These are phyloP conservation scores for Powellomyces hirtus DNA, from an alignment of 192 early-diverging fungal genomes.

Conservation along the genomic window DNA sequence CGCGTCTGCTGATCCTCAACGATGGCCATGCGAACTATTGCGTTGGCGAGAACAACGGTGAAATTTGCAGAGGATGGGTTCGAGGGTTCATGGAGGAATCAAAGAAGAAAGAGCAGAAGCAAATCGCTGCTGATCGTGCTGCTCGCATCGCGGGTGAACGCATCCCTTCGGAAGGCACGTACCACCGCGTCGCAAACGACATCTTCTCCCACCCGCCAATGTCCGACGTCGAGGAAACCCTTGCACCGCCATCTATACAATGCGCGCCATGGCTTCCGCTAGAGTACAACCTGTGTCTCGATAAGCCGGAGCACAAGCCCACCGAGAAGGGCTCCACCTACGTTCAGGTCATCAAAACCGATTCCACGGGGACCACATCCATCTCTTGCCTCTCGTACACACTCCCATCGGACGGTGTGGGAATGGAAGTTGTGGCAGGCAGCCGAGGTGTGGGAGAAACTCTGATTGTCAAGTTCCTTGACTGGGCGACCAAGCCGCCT, in stretches of 20 bases:
- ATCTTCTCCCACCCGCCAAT: slow-evolving; percentile 10
- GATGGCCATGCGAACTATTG: slow-evolving; percentile 31
- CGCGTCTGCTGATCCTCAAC: slow-evolving; percentile 15
- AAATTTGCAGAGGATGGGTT: slow-evolving; percentile 31
- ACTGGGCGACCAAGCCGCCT: slow-evolving; percentile 15
- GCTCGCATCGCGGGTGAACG: neutral
- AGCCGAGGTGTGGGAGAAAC: slow-evolving; percentile 20
- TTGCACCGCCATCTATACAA: neutral
- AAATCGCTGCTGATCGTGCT: neutral
- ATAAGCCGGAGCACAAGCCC: neutral
- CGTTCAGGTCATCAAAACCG: neutral
- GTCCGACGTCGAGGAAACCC: neutral
- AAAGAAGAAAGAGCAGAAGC: neutral
- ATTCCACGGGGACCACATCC: neutral
- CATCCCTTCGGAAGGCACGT: neutral
- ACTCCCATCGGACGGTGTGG: slow-evolving; percentile 19
- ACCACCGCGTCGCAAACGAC: neutral
- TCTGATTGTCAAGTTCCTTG: slow-evolving; percentile 22
- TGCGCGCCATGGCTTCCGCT: slow-evolving; percentile 15
- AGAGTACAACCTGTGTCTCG: slow-evolving; percentile 23
- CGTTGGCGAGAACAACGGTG: slow-evolving; percentile 26
- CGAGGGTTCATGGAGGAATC: slow-evolving; percentile 19
- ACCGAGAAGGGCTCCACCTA: neutral
- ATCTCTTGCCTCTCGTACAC: slow-evolving; percentile 2
- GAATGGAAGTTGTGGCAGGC: neutral